Conservation (phyloP, 257 asterid genomes). For the Linderniella brevidens region DNA sequence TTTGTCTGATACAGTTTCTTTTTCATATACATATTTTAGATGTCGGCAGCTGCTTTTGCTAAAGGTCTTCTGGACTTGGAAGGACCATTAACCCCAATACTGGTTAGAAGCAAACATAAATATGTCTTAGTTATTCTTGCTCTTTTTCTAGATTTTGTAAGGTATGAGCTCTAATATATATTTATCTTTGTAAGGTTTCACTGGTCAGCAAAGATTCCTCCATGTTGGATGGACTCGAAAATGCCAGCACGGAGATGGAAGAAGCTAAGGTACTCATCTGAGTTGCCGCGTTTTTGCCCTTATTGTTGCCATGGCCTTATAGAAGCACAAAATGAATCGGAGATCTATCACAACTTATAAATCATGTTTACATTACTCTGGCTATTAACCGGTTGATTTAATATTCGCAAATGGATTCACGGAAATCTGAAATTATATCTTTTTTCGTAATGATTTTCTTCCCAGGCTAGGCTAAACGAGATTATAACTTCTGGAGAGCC, state of each 20-base stretch:
- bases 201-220: constrained; percentile 98
- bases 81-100: constrained; percentile 92
- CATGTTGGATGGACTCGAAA: constrained; percentile 94
- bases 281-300: not conserved
- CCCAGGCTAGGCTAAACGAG: constrained; percentile 69
- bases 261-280: constrained; percentile 70
- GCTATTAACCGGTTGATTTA: not conserved
- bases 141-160: not conserved
- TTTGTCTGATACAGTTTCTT: not conserved
- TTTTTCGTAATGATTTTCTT: constrained; percentile 5
- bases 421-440: not conserved
- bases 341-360: too few species aligned
- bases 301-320: not conserved
- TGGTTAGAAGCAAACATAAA: constrained; percentile 34
- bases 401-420: not conserved
- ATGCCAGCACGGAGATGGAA: constrained; percentile 80
- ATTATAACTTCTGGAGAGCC: constrained; percentile 48
- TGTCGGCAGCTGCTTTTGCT: constrained; percentile 99
- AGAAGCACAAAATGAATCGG: too few species aligned
- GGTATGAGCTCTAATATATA: constrained; percentile 5
- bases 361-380: too few species aligned
- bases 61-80: constrained; percentile 97
- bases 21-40: constrained; percentile 25
- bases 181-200: constrained; percentile 45
- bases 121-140: constrained; percentile 5